A percentile compares a stretch with the other conserved stretches of the same genome.
These are phyloP conservation scores for Tuber umbilicatum DNA, from an alignment of 495 filamentous ascomycete species.

Conservation along the genomic window DNA sequence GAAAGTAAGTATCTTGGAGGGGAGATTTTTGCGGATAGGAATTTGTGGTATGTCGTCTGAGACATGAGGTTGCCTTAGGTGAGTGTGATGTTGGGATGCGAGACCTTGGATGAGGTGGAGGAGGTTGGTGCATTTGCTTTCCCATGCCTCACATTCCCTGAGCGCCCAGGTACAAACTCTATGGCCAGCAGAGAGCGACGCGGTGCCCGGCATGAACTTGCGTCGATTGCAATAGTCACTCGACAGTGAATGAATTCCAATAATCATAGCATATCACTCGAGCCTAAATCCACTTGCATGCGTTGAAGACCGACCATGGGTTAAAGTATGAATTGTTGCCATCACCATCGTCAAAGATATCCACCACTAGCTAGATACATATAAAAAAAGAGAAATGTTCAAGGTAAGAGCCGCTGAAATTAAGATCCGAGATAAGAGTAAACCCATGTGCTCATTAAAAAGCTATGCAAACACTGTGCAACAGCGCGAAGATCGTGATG, in stretches of 20 bases:
- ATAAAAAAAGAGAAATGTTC: background rate
- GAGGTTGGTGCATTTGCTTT: background rate
- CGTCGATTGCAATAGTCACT: background rate
- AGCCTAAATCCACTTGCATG: background rate
- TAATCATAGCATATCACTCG: background rate
- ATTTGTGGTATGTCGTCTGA: background rate
- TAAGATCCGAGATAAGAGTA: conserved; percentile 3
- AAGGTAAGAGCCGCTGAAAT: background rate
- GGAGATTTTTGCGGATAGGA: background rate
- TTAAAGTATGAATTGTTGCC: background rate
- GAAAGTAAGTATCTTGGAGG: background rate
- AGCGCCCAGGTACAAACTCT: background rate
- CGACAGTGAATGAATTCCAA: background rate
- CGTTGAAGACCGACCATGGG: background rate
- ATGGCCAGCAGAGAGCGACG: background rate
- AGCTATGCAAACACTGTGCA: conserved; percentile 3
- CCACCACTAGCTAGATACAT: background rate
- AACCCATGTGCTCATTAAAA: conserved; percentile 6
- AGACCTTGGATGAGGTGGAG: background rate
- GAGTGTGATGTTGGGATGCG: background rate
- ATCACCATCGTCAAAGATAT: conserved; percentile 1
- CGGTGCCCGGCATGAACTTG: background rate
- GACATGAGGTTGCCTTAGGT: background rate
- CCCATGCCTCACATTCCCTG: background rate
- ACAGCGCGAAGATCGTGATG: background rate